Evolutionary conservation across 108 stramenopile species (phyloP).

Genomic region (Skeletonema menzelii): DNA sequence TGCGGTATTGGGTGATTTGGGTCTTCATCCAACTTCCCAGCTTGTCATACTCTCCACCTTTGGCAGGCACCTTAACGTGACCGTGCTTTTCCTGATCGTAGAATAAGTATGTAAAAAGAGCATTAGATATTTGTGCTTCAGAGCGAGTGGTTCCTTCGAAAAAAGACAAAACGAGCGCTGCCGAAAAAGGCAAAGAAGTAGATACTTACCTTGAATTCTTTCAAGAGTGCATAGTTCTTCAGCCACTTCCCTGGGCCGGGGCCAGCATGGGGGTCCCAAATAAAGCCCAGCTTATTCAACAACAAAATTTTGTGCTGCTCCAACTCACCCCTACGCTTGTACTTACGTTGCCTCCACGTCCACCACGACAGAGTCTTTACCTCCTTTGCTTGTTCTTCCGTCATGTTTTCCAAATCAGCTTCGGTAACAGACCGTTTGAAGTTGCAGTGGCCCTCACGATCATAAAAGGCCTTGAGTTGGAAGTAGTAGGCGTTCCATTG

Average conservation of each 20-base stretch:
- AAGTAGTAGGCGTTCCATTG: conserved; percentile 39
- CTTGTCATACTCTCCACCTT: conserved; percentile 26
- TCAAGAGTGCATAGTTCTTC: conserved; percentile 23
- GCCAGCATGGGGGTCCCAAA: conserved; percentile 43
- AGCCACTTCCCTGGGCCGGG: conserved; percentile 45
- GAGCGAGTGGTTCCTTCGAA: too few species aligned
- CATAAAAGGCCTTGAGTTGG: conserved; percentile 17
- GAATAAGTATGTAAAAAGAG: background rate
- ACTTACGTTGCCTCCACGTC: conserved; percentile 40
- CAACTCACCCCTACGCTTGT: conserved; percentile 34
- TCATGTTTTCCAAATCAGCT: conserved; percentile 21
- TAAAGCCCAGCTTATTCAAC: conserved; percentile 21
- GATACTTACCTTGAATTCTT: conserved; percentile 22
- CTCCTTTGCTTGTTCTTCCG: conserved; percentile 28
- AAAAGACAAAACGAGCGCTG: too few species aligned
- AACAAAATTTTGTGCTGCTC: conserved; percentile 31
- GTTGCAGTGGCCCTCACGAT: conserved; percentile 40
- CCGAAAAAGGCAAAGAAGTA: background rate
- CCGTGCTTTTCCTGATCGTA: conserved; percentile 26
- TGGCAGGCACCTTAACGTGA: conserved; percentile 37
- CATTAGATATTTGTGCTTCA: background rate
- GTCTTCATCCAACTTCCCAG: conserved; percentile 44
- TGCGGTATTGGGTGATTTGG: conserved; percentile 41
- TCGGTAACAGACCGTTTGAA: conserved; percentile 37
- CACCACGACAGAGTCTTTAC: conserved; percentile 32